phyloP scores from a whole-genome alignment of 78 protist genomes.

The Dictyostelium purpureum region DNA sequence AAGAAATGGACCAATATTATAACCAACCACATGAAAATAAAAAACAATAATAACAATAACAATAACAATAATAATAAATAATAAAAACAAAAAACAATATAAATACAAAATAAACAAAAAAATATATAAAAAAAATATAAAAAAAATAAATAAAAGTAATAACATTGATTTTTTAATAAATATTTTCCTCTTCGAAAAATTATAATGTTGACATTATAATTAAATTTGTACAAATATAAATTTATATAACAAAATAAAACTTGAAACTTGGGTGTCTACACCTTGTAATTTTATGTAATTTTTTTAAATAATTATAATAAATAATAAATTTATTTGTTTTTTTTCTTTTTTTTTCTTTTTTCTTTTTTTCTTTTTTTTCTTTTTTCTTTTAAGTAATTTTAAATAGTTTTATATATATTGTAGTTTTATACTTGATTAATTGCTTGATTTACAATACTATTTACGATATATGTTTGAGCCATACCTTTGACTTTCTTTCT shows the following conservation, averaged over 20 bases:
- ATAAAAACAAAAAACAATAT: background rate
- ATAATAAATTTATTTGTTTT: no score
- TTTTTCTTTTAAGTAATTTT: background rate
- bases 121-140: background rate
- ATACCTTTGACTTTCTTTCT: slow-evolving; percentile 75
- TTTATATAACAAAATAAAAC: no score
- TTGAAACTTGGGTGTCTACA: no score
- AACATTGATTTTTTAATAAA: no score
- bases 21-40: slow-evolving; percentile 5
- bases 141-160: no score
- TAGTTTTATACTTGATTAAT: slow-evolving; percentile 33
- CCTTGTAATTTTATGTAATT: no score
- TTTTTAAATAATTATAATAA: no score
- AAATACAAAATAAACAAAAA: background rate
- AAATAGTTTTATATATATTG: background rate
- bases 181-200: no score
- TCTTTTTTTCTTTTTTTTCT: no score
- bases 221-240: no score
- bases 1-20: slow-evolving; percentile 55
- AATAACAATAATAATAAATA: background rate
- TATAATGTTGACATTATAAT: no score
- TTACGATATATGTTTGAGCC: slow-evolving; percentile 73
- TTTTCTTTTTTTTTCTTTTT: background rate
- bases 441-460: slow-evolving; percentile 71
- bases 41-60: background rate